Evolutionary conservation across 78 protist genomes (phyloP), one percentile per base, ranked within the genome.

Genomic region (Cavenderia fasciculata): DNA sequence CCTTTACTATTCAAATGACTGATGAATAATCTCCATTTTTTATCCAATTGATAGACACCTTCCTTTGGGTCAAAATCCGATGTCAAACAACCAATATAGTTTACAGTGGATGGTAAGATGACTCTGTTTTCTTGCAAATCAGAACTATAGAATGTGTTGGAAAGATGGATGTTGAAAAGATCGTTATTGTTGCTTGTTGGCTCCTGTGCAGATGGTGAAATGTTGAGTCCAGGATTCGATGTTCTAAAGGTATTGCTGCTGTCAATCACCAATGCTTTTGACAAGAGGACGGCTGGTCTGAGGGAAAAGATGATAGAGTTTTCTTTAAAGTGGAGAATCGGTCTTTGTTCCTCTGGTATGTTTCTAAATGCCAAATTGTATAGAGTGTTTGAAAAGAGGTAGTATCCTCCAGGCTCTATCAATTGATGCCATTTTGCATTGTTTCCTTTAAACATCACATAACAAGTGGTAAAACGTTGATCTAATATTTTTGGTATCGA

Each of bases 351-450:
- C n/a, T n/a, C n/a, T n/a, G n/a, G n/a, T n/a, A n/a, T n/a, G n/a
- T n/a, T n/a, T n/a, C n/a, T n/a, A n/a, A n/a, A n/a, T n/a, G n/a
- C n/a, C n/a, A n/a, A n/a, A n/a, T n/a, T n/a, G n/a, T n/a, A n/a
- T n/a, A n/a, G n/a, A n/a, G n/a, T n/a, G 29, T 68, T 31, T 10
- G 40, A n/a, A 33, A 77, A 62, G 2, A 82, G 19, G n/a, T 56
- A 68, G 10, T 14, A 29, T 5, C 21, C 27, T 23, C 90, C 90
- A 38, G 68, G 52, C 11, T 40, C 27, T 16, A 82, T 4, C 16
- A 82, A 44, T 27, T 82, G 46, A 57, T 56, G 68, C 66, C 71
- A 82, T 68, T 43, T 82, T 40, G 73, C 40, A 51, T 11, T 41
- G 1, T 82, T 71, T 18, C 33, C 59, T 10, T 43, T 66, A n/a